Base-by-base conservation (phyloP, 1,139 yeast species). In the Protomyces inouyei region DNA sequence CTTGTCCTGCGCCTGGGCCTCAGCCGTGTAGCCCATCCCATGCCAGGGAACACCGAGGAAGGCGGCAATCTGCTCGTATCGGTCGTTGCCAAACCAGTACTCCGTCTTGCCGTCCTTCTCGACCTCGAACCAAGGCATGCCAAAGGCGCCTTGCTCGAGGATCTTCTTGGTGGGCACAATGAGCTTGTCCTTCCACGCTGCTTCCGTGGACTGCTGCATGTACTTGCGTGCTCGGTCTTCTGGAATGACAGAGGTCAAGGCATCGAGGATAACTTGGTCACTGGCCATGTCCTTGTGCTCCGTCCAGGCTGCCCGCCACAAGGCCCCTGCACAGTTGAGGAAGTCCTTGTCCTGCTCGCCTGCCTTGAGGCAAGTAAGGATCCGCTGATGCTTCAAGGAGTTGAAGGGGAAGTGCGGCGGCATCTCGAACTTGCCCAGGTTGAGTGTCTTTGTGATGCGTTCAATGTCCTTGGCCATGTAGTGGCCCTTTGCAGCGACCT, bases 101-200 rank as follows among this genome's bases (percentile, higher is more conserved):
- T 59, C 53, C 12, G 40, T 16, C 18, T 59, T 38, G n/a, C 63
- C 63, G 16, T 59, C 18, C 12, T 28, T 32, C 18, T 52, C 54
- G 45, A 59, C 57, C 21, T 59, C 63, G 46, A 59, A 59, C 63
- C 63, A 59, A 12, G 63, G 63, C 32, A 51, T 52, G 28, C 63
- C 63, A 32, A 52, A 59, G 28, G 57, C 52, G 9, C 63, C 63
- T 28, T 59, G 57, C 28, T 32, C 53, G 21, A 59, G 56, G 10
- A 59, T 28, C 45, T 59, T 52, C 32, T 52, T 37, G 32, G 63
- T 59, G 8, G 32, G 14, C 35, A 38, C 63, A 21, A 59, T 18
- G 25, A 59, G 35, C 57, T 59, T 28, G 4, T 40, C 57, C 43
- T 59, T 59, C 43, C 43, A 21, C 6, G 14, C 53, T 9, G 40